Evolutionary conservation across 495 filamentous ascomycete genomes (phyloP), one percentile per base, ranked within the genome.

Genomic region (Tuber calosporum): DNA sequence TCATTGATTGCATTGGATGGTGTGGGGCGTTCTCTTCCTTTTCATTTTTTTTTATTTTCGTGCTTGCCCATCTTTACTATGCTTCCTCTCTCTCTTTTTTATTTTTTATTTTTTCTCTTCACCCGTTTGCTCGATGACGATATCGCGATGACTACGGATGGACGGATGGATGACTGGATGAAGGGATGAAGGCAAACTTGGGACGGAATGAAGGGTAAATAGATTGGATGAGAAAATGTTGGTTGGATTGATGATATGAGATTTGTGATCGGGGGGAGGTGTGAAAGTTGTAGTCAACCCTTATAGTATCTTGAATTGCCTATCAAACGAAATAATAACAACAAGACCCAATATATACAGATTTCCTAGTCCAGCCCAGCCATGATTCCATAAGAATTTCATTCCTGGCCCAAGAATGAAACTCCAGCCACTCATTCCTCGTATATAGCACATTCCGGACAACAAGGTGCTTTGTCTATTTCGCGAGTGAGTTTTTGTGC

Each of bases 131-230:
- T 77, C 70, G 68, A 78, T 70, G 58, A 77, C 73, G 76, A 66
- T 69, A 77, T 68, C 70, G 74, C 62, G 76, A 75, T 75, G 76
- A 77, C 4, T 26, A 58, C 77, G 42, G 76, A 70, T 77, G 75
- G 37, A 43, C 68, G 73, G 69, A 58, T 68, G 68, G 53, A 36
- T 53, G 74, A 74, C 17, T 68, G 74, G 70, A 62, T 15, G 34
- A 30, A 40, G n/a, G 73, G 34, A 19, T 30, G 37, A 70, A 58
- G 17, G n/a, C 45, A 34, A 42, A 13, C 37, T 17, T 4, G 4
- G 13, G 26, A 34, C 26, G 53, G 53, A 34, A 34, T 3, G 53
- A 34, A 62, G 13, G 26, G 53, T 58, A n/a, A 58, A 58, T 58
- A 58, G 48, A 62, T 34, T 34, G 53, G 26, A 53, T 53, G 48